Percentiles rank a stretch among this genome's conserved stretches.
Evolutionary conservation across 305 asterid species (phyloP).

Genomic region (Withania somnifera): DNA sequence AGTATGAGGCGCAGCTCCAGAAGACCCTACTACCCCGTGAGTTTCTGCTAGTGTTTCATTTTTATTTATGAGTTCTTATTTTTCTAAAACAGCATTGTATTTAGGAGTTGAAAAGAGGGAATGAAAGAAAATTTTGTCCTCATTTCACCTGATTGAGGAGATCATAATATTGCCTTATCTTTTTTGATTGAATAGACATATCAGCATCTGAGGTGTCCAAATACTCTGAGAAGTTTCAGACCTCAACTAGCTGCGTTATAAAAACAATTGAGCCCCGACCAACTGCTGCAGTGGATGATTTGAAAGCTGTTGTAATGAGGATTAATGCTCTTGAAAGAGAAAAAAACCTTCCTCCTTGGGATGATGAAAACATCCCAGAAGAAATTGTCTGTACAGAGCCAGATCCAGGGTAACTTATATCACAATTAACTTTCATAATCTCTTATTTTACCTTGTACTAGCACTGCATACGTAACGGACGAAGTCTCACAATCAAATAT

Average conservation of each 20-base stretch:
- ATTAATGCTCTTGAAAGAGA: conserved; percentile 60
- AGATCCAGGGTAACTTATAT: conserved; percentile 58
- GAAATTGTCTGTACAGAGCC: conserved; percentile 65
- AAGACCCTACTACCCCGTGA: conserved; percentile 88
- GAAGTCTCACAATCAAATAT: background rate
- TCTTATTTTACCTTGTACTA: background rate
- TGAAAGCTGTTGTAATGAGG: conserved; percentile 52
- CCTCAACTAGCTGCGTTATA: conserved; percentile 69
- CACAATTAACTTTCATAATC: conserved; percentile 1
- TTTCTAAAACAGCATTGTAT: background rate
- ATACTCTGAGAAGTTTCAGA: conserved; percentile 58
- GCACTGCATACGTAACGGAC: background rate
- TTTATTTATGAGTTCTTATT: background rate
- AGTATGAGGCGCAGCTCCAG: conserved; percentile 84
- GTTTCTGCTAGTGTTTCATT: conserved; percentile 11
- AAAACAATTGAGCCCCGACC: conserved; percentile 91
- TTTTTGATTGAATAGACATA: conserved; percentile 41
- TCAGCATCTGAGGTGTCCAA: conserved; percentile 73
- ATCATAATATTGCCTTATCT: background rate
- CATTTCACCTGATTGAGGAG: background rate
- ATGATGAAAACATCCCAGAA: conserved; percentile 79
- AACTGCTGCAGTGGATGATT: conserved; percentile 54
- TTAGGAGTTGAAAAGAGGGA: background rate
- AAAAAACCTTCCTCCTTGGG: conserved; percentile 61
- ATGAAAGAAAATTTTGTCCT: background rate